Evolutionary conservation across 306 rosid genomes (phyloP), one percentile per base, ranked within the genome.

Genomic region (Vigna mungo): DNA sequence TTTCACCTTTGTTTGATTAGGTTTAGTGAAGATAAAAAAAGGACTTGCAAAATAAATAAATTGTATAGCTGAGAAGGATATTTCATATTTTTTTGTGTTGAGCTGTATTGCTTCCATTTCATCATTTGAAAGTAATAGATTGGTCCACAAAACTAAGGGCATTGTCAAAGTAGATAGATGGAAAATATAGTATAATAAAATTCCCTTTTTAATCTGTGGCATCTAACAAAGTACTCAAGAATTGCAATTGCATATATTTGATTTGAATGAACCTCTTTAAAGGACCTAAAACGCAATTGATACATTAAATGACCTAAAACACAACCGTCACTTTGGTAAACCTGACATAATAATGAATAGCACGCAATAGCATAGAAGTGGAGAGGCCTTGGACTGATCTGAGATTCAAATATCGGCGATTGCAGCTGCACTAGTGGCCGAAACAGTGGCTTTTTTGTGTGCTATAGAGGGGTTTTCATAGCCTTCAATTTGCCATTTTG

Each of bases 21-120:
- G 53, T 58, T 59, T 25, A 14, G 43, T 37, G 47, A 34, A 72
- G 71, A 12, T 14, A 7, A 62, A 62, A 12, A 17, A 48, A 1
- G 15, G 46, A 30, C 2, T 66, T 32, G 0, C 3, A 27, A 27
- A 68, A 8, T 64, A 41, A 65, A 39, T 43, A 62, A 63, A 54
- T 65, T 48, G 46, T 43, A 43, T n/a, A 46, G 69, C 21, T 68
- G 39, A 41, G 20, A 78, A 52, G 68, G 76, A 74, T 71, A 61
- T 34, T 67, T 66, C 51, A 2, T 66, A 3, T 68, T 58, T 61
- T 59, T 68, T 51, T 52, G n/a, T 76, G 47, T 52, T 27, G 54
- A 56, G 25, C 37, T 15, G 17, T 15, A 13, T 53, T 58, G 64
- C 9, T 8, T 39, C 39, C 36, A 25, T 47, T 64, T 18, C 69